Conservation (phyloP, 352 stramenopile species). For the Phytopythium oedochilum region DNA sequence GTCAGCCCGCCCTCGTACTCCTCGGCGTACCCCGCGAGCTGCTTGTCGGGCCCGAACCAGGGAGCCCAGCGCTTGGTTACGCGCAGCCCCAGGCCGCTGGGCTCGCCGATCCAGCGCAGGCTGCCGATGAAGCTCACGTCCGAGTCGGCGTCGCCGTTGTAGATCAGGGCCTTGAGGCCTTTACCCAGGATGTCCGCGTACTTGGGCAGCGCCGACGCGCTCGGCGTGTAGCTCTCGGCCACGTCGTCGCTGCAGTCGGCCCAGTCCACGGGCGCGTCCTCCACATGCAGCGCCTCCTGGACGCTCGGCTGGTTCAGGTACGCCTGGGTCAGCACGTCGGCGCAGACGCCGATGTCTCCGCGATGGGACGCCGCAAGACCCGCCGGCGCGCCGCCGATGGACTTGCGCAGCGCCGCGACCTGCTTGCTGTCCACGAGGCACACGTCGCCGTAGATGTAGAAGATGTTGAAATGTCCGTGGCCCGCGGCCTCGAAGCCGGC, state of each 20-base stretch:
- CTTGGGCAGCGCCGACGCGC: conserved; percentile 51
- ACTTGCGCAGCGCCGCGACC: conserved; percentile 28
- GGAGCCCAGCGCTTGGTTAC: conserved; percentile 60
- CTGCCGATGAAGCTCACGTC: conserved; percentile 89
- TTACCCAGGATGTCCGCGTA: conserved; percentile 57
- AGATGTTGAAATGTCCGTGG: conserved; percentile 47
- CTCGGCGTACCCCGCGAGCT: conserved; percentile 86
- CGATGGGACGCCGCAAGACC: conserved; percentile 32
- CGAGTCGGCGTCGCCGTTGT: conserved; percentile 75
- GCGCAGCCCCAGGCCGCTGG: conserved; percentile 52
- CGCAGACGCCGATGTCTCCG: conserved; percentile 47
- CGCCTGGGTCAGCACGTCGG: conserved; percentile 41
- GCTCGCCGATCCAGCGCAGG: conserved; percentile 65
- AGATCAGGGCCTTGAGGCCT: conserved; percentile 58
- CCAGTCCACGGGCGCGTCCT: conserved; percentile 39
- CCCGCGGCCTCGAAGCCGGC: conserved; percentile 35
- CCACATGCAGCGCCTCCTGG: conserved; percentile 50
- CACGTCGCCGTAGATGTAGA: conserved; percentile 71
- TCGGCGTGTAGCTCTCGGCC: conserved; percentile 33
- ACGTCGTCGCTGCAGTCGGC: conserved; percentile 52
- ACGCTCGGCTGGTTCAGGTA: conserved; percentile 52
- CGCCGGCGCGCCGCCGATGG: conserved; percentile 13
- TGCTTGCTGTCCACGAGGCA: conserved; percentile 57
- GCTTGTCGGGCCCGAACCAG: conserved; percentile 73
- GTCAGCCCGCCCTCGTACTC: conserved; percentile 83